Evolutionary conservation across 1,284 basidiomycete genomes (phyloP), one percentile per base, ranked within the genome.

Genomic region (Caloboletus inedulis): DNA sequence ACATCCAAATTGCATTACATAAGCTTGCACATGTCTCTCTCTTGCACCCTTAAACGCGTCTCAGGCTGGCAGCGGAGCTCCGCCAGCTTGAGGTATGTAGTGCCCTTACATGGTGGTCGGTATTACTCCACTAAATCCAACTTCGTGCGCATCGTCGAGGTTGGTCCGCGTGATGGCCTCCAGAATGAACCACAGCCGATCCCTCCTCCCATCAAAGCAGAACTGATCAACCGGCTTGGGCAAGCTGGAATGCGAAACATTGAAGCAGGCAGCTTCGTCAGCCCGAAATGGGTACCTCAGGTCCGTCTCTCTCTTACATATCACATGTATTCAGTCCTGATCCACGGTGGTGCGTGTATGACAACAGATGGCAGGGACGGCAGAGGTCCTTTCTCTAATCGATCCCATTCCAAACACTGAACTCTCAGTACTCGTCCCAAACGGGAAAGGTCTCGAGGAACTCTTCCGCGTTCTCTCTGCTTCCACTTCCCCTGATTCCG

Each of bases 281-380:
- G 90, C 67, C 87, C 89, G 0, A 94, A 93, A 69, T 94, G 93
- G 89, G 91, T 97, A 16, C 94, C 93, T 0, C 91, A 94, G 80
- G 91, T 87, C 57, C 54, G 82, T 73, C 31, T n/a, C 7, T 40
- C 41, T 25, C 37, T 8, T 14, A 13, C 14, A 40, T 14, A 8
- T 33, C 27, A 1, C n/a, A 13, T 8, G 21, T n/a, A 16, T 7
- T 21, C 18, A n/a, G 18, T 31, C 41, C 42, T 49, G 18, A 53
- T 23, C 4, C 10, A 14, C 18, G 19, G 3, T 30, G n/a, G 16
- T 25, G n/a, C 21, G 34, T 27, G n/a, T 23, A 16, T 34, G 18
- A 27, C 36, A 33, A 44, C 66, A 94, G 87, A 94, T 96, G 92
- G 90, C 85, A 16, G 89, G 90, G 25, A 94, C 92, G 0, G 73